phyloP scores from a whole-genome alignment of 2,329 filamentous ascomycete species.

The Fusarium continuum region DNA sequence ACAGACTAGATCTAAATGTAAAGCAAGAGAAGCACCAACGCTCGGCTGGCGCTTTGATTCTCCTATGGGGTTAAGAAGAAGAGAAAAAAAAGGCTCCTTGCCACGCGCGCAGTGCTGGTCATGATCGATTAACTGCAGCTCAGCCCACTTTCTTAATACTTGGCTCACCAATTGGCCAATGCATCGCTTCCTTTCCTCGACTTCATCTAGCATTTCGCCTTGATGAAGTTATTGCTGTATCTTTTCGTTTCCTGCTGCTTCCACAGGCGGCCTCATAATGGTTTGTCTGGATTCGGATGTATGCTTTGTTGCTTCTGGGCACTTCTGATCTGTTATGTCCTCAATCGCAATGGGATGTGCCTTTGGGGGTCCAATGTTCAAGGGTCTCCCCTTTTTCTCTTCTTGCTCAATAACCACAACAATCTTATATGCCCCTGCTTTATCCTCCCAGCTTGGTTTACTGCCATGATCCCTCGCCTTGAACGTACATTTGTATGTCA shows the following conservation, averaged over 20 bases:
- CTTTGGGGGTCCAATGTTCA: neutral
- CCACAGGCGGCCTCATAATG: constrained; percentile 12
- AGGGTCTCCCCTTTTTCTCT: neutral
- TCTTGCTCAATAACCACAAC: constrained; percentile 16
- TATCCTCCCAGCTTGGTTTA: constrained; percentile 9
- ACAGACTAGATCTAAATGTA: constrained; percentile 24
- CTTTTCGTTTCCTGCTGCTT: constrained; percentile 15
- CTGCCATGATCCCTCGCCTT: constrained; percentile 21
- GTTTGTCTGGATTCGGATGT: constrained; percentile 1
- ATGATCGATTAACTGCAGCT: constrained; percentile 32
- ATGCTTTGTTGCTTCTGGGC: constrained; percentile 2
- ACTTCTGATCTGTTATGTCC: neutral
- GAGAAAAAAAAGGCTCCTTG: no score
- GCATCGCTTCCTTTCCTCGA: constrained; percentile 22
- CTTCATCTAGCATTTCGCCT: constrained; percentile 20
- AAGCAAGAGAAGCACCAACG: constrained; percentile 11
- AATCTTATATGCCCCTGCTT: constrained; percentile 2
- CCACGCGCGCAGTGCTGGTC: constrained; percentile 16
- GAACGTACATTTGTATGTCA: constrained; percentile 35
- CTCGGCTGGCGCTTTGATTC: constrained; percentile 34
- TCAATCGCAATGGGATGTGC: neutral
- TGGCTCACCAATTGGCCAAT: constrained; percentile 37
- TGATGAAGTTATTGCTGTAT: constrained; percentile 1
- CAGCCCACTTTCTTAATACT: constrained; percentile 34
- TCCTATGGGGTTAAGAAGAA: constrained; percentile 14